phyloP scores from a whole-genome alignment of 352 stramenopile species.

The Pythium apleroticum region DNA sequence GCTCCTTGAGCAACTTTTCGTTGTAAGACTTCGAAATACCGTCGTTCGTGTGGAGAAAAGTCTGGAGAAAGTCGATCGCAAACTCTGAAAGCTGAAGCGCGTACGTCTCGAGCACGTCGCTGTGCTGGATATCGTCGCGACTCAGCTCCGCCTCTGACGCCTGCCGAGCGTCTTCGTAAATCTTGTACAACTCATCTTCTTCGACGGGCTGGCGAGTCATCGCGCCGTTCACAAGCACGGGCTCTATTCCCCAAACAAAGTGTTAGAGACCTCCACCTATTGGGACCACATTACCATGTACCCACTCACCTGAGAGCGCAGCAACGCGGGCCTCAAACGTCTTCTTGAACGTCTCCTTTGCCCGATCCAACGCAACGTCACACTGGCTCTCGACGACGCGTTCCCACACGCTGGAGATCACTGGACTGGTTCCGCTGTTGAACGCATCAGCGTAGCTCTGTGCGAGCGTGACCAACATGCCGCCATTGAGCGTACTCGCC shows the following conservation, averaged over 20 bases:
- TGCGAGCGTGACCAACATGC: slow-evolving; percentile 85
- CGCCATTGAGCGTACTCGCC: slow-evolving; percentile 81
- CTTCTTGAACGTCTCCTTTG: slow-evolving; percentile 46
- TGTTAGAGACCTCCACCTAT: too few relatives aligned
- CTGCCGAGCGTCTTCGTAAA: slow-evolving; percentile 38
- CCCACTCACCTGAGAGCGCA: slow-evolving; percentile 39
- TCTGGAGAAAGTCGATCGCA: slow-evolving; percentile 35
- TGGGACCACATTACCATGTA: too few relatives aligned
- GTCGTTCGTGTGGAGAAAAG: slow-evolving; percentile 39
- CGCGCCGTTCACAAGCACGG: slow-evolving; percentile 33
- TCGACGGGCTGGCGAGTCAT: slow-evolving; percentile 34
- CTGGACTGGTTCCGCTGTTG: slow-evolving; percentile 76
- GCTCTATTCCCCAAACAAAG: slow-evolving; percentile 24
- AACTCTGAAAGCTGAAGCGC: slow-evolving; percentile 53
- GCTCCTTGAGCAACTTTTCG: slow-evolving; percentile 41
- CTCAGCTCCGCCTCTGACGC: slow-evolving; percentile 37
- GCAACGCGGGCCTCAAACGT: slow-evolving; percentile 33
- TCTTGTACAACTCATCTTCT: slow-evolving; percentile 32
- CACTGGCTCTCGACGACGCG: slow-evolving; percentile 75
- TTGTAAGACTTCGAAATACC: slow-evolving; percentile 44
- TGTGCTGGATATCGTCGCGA: slow-evolving; percentile 42
- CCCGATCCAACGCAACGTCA: slow-evolving; percentile 55
- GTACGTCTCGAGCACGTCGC: slow-evolving; percentile 40
- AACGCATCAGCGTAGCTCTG: slow-evolving; percentile 84
- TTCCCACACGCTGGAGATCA: slow-evolving; percentile 83